phyloP scores from a whole-genome alignment of 1,284 basidiomycete species.

The Marasmius oreades region DNA sequence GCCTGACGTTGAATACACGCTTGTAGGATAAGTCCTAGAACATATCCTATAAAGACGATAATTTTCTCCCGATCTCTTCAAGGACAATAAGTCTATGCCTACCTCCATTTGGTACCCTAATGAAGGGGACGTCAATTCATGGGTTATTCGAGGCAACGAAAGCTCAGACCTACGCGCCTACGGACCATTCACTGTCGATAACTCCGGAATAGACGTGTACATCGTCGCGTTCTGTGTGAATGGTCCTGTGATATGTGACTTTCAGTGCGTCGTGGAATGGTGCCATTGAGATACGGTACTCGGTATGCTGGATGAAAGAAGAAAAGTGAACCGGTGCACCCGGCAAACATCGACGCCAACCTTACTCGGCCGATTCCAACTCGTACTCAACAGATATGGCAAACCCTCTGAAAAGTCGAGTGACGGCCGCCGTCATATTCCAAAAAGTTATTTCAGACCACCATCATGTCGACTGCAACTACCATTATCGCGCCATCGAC shows the following conservation, averaged over 20 bases:
- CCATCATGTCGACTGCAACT: too few relatives aligned
- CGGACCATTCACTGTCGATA: slow-evolving; percentile 41
- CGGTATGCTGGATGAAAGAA: background rate
- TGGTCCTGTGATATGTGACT: slow-evolving; percentile 14
- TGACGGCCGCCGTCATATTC: too few relatives aligned
- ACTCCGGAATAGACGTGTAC: slow-evolving; percentile 32
- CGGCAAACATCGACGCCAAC: too few relatives aligned
- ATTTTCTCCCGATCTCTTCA: background rate
- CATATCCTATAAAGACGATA: slow-evolving; percentile 41
- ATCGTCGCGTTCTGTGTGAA: slow-evolving; percentile 13
- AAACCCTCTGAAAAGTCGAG: too few relatives aligned
- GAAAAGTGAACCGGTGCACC: too few relatives aligned
- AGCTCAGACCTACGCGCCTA: slow-evolving; percentile 35
- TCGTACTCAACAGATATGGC: too few relatives aligned
- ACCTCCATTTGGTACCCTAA: slow-evolving; percentile 57
- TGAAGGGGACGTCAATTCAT: background rate
- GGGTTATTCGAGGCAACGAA: background rate
- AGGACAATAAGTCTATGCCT: slow-evolving; percentile 5
- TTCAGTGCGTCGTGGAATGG: slow-evolving; percentile 33
- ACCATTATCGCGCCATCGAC: too few relatives aligned
- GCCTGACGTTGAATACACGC: slow-evolving; percentile 50
- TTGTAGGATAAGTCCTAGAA: slow-evolving; percentile 50
- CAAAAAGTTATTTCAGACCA: too few relatives aligned
- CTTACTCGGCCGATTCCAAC: too few relatives aligned
- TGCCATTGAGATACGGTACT: slow-evolving; percentile 27